phyloP scores from a whole-genome alignment of 768 basidiomycete species.

The Lepiota venenata region DNA sequence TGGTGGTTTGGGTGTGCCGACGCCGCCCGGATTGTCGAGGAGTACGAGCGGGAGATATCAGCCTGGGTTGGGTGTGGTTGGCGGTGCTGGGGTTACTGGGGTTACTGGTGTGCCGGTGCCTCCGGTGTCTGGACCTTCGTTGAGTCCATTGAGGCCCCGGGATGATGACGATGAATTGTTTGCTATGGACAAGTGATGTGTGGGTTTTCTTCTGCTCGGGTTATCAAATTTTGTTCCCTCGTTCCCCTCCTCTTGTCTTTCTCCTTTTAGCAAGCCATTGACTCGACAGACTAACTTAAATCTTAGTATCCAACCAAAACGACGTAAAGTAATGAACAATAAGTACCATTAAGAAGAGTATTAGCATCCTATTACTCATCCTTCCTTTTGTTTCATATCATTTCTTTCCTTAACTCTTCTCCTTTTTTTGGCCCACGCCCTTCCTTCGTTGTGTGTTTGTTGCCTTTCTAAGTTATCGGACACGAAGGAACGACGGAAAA shows the following conservation, averaged over 20 bases:
- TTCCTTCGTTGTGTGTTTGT: no score
- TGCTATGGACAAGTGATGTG: slow-evolving; percentile 49
- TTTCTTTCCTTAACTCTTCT: no score
- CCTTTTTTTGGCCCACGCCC: no score
- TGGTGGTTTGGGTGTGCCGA: slow-evolving; percentile 16
- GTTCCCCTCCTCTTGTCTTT: background rate
- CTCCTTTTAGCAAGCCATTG: slow-evolving; percentile 12
- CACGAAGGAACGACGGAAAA: no score
- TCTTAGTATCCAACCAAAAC: no score
- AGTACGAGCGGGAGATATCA: slow-evolving; percentile 34
- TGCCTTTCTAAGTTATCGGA: no score
- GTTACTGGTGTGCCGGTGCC: background rate
- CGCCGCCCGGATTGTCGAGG: slow-evolving; percentile 34
- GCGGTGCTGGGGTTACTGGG: slow-evolving; percentile 16
- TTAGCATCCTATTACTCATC: no score
- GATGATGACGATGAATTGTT: slow-evolving; percentile 70
- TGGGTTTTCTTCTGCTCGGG: slow-evolving; percentile 5
- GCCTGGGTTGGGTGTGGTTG: slow-evolving; percentile 15
- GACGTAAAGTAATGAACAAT: background rate
- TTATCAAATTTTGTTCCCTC: background rate
- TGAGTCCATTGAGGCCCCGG: slow-evolving; percentile 48
- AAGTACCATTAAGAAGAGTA: no score
- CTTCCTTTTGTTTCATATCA: no score
- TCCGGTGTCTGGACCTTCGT: background rate
- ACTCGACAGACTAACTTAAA: slow-evolving; percentile 10